Evolutionary conservation across 108 stramenopile genomes (phyloP).

Genomic region (Hondaea fermentalgiana): DNA sequence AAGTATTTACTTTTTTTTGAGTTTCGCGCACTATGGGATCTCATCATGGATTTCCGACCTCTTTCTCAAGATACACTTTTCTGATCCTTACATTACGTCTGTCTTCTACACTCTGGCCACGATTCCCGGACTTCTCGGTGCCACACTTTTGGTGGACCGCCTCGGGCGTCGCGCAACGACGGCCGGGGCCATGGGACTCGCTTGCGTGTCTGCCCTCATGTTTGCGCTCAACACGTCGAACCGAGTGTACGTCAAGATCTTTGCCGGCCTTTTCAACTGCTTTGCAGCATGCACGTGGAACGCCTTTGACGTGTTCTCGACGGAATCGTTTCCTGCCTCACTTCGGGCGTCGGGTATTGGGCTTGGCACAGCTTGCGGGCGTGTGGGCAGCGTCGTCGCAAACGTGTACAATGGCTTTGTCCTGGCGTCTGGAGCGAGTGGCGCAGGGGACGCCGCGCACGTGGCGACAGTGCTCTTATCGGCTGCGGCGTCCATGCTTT

Average conservation of each 20-base stretch:
- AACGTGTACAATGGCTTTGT: background rate
- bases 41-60: conserved; percentile 14
- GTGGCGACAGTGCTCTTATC: background rate
- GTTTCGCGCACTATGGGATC: conserved; percentile 8
- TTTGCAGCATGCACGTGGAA: conserved; percentile 1
- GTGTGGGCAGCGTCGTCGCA: background rate
- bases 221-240: background rate
- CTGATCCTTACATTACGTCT: conserved; percentile 1
- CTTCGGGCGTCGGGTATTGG: background rate
- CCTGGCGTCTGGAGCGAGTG: background rate
- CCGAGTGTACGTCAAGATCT: background rate
- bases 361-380: background rate
- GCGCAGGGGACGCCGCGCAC: background rate
- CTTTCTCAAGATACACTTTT: background rate
- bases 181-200: background rate
- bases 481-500: background rate
- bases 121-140: background rate
- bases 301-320: conserved; percentile 5
- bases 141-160: background rate
- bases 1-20: background rate
- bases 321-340: background rate
- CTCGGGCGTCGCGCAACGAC: background rate
- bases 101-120: conserved; percentile 3
- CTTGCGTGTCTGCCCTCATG: background rate
- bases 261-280: background rate